Evolutionary conservation across 371 early-diverging fungal species (phyloP).

Genomic region (Lichtheimia hyalospora): DNA sequence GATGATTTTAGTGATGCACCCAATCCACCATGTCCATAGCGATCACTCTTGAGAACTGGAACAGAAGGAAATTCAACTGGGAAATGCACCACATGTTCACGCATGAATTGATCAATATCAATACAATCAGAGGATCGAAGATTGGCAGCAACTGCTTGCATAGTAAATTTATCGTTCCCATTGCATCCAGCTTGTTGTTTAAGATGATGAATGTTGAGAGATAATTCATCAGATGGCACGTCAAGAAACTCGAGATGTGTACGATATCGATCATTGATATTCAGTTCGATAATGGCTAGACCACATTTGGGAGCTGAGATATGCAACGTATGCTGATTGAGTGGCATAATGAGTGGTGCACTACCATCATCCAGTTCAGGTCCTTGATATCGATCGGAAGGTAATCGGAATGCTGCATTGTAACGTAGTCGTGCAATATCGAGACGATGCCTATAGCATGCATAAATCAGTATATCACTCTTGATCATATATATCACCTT

Average conservation of each 20-base stretch:
- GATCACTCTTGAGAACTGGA: conserved; percentile 36
- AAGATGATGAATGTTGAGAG: conserved; percentile 13
- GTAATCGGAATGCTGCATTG: conserved; percentile 60
- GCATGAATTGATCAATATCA: conserved; percentile 29
- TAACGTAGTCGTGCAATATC: conserved; percentile 65
- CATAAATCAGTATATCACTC: background rate
- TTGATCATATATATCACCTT: background rate
- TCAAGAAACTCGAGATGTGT: conserved; percentile 54
- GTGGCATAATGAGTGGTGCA: conserved; percentile 24
- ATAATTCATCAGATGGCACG: background rate
- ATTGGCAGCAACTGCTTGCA: conserved; percentile 42
- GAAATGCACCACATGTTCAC: conserved; percentile 20
- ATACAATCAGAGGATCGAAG: conserved; percentile 30
- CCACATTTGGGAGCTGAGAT: conserved; percentile 44
- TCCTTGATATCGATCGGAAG: conserved; percentile 44
- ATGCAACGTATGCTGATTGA: conserved; percentile 36
- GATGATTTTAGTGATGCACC: background rate
- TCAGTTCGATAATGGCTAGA: conserved; percentile 55
- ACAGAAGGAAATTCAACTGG: conserved; percentile 13
- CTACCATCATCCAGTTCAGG: conserved; percentile 1
- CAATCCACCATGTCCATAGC: conserved; percentile 26
- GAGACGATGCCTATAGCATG: conserved; percentile 39
- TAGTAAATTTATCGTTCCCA: conserved; percentile 24
- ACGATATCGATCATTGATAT: conserved; percentile 50
- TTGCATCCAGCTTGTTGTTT: conserved; percentile 22